A percentile compares a stretch with the other conserved stretches of the same genome.
Evolutionary conservation across 208 protist genomes (phyloP).

Genomic region (Eutreptiella sp.): DNA sequence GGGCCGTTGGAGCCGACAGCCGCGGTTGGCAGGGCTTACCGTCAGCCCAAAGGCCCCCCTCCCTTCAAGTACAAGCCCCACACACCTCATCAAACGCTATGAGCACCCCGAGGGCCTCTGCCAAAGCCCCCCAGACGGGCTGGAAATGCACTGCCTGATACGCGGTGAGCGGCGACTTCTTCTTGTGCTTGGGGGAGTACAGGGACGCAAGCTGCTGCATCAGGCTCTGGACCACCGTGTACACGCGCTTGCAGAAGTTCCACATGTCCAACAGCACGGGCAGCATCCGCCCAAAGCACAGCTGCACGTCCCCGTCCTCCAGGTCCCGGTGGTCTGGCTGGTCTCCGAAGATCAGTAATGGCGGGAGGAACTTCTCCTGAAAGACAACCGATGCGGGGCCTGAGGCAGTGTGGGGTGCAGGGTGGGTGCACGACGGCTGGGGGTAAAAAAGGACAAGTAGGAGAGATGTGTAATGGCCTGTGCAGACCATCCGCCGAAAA

Average conservation of each 20-base stretch:
- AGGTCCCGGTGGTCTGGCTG: constrained; percentile 5
- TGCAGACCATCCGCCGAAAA: too few species aligned
- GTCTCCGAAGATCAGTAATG: constrained; percentile 15
- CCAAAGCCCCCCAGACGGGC: constrained; percentile 56
- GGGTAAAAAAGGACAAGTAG: too few species aligned
- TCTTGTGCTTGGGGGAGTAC: constrained; percentile 39
- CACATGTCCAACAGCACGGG: constrained; percentile 63
- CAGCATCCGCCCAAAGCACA: constrained; percentile 48
- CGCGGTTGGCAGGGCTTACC: too few species aligned
- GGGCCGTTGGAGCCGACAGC: too few species aligned
- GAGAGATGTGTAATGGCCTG: too few species aligned
- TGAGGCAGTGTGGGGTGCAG: too few species aligned
- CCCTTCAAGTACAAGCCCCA: too few species aligned
- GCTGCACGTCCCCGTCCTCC: constrained; percentile 18
- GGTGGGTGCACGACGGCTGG: too few species aligned
- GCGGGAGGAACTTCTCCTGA: constrained; percentile 1
- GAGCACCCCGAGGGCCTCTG: constrained; percentile 56
- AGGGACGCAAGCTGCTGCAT: constrained; percentile 65
- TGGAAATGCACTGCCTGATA: constrained; percentile 52
- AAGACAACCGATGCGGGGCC: too few species aligned
- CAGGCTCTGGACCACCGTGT: constrained; percentile 53
- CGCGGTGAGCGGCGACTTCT: constrained; percentile 17
- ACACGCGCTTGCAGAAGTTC: constrained; percentile 57
- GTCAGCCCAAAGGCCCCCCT: too few species aligned
- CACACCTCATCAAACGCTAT: constrained; percentile 68